These are phyloP conservation scores for Arthrinium phaeospermum DNA, from an alignment of 2,329 filamentous ascomycete species.

Conservation along the genomic window DNA sequence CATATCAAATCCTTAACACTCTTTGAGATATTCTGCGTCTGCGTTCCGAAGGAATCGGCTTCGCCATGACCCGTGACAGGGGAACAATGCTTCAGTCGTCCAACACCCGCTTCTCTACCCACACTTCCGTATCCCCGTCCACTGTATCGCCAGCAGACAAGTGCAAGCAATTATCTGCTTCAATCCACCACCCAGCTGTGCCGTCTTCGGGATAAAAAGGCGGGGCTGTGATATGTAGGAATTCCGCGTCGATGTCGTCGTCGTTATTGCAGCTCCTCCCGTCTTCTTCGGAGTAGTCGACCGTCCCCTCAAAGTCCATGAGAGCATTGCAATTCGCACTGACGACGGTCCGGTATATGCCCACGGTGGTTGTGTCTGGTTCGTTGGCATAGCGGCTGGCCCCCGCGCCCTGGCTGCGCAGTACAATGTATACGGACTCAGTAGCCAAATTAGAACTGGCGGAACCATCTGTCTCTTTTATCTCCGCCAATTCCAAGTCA, in stretches of 20 bases:
- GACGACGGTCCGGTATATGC: background rate
- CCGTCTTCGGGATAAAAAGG: background rate
- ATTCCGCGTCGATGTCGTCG: background rate
- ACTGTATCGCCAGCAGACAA: background rate
- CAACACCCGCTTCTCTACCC: background rate
- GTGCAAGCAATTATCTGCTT: background rate
- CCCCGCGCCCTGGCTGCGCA: background rate
- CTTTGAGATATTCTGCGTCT: background rate
- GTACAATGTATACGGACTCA: background rate
- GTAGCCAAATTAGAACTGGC: background rate
- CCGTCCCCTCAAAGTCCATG: background rate
- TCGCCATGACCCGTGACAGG: background rate
- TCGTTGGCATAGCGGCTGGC: background rate
- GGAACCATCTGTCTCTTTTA: background rate
- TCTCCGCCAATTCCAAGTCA: background rate
- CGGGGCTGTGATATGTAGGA: background rate
- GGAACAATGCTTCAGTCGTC: background rate
- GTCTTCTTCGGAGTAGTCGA: background rate
- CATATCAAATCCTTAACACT: background rate
- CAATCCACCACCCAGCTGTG: background rate
- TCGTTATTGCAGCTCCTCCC: background rate
- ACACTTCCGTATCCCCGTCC: background rate
- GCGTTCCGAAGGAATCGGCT: background rate
- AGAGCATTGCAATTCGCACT: background rate
- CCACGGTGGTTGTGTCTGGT: background rate